Base-by-base conservation (phyloP, 352 stramenopile species). In the Pythium sp. region DNA sequence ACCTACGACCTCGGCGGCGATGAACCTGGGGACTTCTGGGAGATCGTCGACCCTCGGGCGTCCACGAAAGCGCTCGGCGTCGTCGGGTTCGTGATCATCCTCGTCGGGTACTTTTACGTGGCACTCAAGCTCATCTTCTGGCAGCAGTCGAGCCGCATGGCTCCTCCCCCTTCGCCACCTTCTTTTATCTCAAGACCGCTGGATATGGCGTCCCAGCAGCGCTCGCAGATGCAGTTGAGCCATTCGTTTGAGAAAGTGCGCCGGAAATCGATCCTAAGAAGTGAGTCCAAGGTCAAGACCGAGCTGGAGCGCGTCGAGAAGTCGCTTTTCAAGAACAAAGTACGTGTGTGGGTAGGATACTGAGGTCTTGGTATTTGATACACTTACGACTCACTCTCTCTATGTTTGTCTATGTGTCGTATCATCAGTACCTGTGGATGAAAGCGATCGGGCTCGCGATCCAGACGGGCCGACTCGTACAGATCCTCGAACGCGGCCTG, bases 381-480 rank as follows among this genome's bases (percentile, higher is more conserved):
- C 20, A 46, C 12, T 46, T 46, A 46, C 43, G 22, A 18, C 57
- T n/a, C 47, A 36, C 57, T 51, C 38, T n/a, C 9, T 41, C 22
- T 22, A 6, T 20, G 32, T 11, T 11, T 30, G 41, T 7, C 15
- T 22, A 46, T 14, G 41, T 49, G 41, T 49, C 41, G 14, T 22
- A n/a, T 49, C 5, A 49, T 5, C 14, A 69, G 64, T 64, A 63
- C 30, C 64, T 69, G 20, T 69, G 64, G 64, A 69, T 63, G 55
- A 69, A 69, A 62, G 64, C 64, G 11, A 36, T 55, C 9, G 55
- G 64, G 8, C 28, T 74, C n/a, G 34, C 11, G 7, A 58, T 69
- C 11, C 65, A 72, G 56, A 30, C 32, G 24, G 28, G 55, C 0
- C n/a, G 64, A 22, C 58, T 74, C 7, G 22, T 72, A 9, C 32